Conservation (phyloP, 345 rosid species). For the Brassica carinata region DNA sequence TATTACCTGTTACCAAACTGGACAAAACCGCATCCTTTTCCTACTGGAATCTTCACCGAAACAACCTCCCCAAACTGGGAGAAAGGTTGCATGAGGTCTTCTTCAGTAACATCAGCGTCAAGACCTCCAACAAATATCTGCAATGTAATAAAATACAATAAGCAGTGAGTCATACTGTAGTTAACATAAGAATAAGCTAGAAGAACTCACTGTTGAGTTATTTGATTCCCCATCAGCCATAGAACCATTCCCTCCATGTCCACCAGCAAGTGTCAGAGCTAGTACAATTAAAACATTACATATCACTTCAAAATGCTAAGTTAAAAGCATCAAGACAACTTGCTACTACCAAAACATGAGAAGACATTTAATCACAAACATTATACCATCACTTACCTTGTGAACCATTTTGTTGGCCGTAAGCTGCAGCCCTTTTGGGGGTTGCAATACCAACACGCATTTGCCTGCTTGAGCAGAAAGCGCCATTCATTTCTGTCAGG, state of each 20-base stretch:
- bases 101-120: constrained; percentile 73
- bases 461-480: constrained; percentile 74
- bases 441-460: constrained; percentile 87
- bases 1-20: constrained; percentile 70
- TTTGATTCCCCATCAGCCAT: constrained; percentile 60
- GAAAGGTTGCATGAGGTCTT: constrained; percentile 78
- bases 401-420: constrained; percentile 66
- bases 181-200: constrained; percentile 16
- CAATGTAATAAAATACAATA: not conserved
- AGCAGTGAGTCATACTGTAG: constrained; percentile 11
- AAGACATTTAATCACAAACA: not conserved
- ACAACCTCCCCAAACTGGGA: constrained; percentile 77
- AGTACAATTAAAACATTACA: constrained; percentile 33
- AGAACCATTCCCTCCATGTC: constrained; percentile 62
- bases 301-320: constrained; percentile 22
- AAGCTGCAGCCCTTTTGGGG: constrained; percentile 71
- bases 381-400: constrained; percentile 55
- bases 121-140: constrained; percentile 93
- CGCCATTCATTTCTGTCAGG: constrained; percentile 79
- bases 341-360: not conserved
- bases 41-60: constrained; percentile 80
- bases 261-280: constrained; percentile 77
- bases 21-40: constrained; percentile 89
- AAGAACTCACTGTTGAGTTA: constrained; percentile 74
- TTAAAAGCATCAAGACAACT: not conserved